Percentiles rank a stretch among this genome's conserved stretches.
phyloP scores from a whole-genome alignment of 306 rosid genomes.

The Calophaca sinica region DNA sequence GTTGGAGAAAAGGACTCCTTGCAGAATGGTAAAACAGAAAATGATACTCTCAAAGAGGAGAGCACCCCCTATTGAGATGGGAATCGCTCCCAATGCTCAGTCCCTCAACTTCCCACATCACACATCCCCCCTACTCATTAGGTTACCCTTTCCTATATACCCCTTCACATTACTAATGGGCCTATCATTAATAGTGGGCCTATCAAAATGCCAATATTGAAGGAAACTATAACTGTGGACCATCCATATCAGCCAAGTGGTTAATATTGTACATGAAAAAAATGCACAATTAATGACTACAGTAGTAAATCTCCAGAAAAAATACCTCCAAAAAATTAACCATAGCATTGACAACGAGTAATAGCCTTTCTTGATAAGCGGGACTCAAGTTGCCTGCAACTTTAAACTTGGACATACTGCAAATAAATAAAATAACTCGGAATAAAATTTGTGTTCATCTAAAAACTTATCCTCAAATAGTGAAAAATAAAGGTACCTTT shows the following conservation, averaged over 20 bases:
- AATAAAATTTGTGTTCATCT: conserved; percentile 1
- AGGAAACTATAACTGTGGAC: not conserved
- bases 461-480: not conserved
- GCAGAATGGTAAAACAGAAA: too few species aligned
- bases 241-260: not conserved
- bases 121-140: too few species aligned
- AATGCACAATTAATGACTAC: conserved; percentile 1
- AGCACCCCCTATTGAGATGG: too few species aligned
- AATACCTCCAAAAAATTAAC: conserved; percentile 81
- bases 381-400: conserved; percentile 24
- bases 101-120: too few species aligned
- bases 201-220: not conserved
- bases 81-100: too few species aligned
- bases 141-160: too few species aligned
- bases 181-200: too few species aligned
- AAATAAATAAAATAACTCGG: not conserved
- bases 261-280: conserved; percentile 19
- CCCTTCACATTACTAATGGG: too few species aligned
- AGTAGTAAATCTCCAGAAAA: conserved; percentile 19
- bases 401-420: conserved; percentile 64
- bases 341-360: conserved; percentile 71
- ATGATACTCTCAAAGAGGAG: too few species aligned
- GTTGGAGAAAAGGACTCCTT: too few species aligned
- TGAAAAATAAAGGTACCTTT: conserved; percentile 52
- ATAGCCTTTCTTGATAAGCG: conserved; percentile 38